Base-by-base conservation (phyloP, 148 eudicot species). In the Cornus florida region DNA sequence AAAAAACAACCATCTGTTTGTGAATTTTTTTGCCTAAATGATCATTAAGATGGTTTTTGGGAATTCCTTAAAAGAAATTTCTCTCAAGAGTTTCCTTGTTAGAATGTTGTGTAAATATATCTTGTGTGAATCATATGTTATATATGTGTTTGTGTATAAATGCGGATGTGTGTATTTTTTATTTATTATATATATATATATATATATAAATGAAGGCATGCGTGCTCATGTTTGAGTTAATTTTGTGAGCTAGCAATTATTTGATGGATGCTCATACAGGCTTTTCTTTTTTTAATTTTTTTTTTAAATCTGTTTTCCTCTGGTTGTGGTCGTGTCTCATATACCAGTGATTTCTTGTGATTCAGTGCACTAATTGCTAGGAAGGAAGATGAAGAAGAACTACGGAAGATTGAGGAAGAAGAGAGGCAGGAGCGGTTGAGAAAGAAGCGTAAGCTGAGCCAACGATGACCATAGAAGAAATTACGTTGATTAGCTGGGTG, bases 341-440 rank as follows among this genome's bases (percentile, higher is more conserved):
- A 3, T 67, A 19, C 19, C 20, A 20, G 56, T 72, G 72, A n/a
- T 57, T 71, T 75, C 23, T 72, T 73, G 75, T 81, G 73, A 23
- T 87, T 75, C 89, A 95, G 99, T 86, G 90, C 90, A 31, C 83
- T 70, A 82, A 89, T 95, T 72, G 99, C 95, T 4, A 83, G 73
- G 57, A 41, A 77, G 85, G 99, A 95, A 80, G 99, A 95, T 39
- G 99, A 91, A 43, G 92, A 86, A 79, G 93, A 92, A 81, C 76
- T 80, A 1, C 75, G 78, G 3, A 83, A 84, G 83, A 86, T 90
- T 38, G 88, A 88, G 81, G 99, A 92, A 84, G 98, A 95, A 75
- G 98, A 91, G 59, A 88, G 90, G 80, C 87, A 77, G 59, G 93
- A 90, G 48, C 79, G 76, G 83, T 68, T 82, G 82, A 89, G 89